These are phyloP conservation scores for Alternaria arbusti DNA, from an alignment of 2,329 filamentous ascomycete genomes.

Conservation along the genomic window DNA sequence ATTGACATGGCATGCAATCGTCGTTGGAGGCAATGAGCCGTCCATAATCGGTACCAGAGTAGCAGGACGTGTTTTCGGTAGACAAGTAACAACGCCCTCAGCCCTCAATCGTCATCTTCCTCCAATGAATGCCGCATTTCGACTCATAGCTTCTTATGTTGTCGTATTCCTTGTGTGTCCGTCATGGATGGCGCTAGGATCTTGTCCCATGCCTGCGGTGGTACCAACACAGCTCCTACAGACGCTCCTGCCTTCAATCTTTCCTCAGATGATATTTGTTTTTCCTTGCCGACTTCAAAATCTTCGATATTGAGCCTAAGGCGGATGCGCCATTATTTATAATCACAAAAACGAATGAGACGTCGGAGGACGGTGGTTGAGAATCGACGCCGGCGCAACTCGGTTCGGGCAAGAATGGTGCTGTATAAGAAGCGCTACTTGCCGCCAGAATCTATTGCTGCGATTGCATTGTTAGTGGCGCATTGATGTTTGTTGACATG, in stretches of 20 bases:
- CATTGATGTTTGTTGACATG: not conserved
- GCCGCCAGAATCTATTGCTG: not conserved
- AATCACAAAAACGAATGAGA: constrained; percentile 48
- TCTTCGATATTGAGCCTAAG: constrained; percentile 48
- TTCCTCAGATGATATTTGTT: constrained; percentile 47
- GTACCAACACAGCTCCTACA: constrained; percentile 58
- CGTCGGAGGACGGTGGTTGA: not conserved
- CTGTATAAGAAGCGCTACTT: not conserved
- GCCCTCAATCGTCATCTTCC: constrained; percentile 26
- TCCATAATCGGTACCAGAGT: constrained; percentile 23
- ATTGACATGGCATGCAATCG: not conserved
- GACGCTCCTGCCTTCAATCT: constrained; percentile 44
- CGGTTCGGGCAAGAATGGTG: not conserved
- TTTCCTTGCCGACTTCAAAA: constrained; percentile 45
- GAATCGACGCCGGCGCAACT: not conserved
- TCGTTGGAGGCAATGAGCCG: not conserved
- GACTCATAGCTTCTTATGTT: constrained; percentile 27
- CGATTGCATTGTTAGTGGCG: not conserved
- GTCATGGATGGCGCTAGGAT: constrained; percentile 56
- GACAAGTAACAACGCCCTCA: constrained; percentile 26
- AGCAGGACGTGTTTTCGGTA: constrained; percentile 29
- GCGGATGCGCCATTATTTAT: constrained; percentile 53
- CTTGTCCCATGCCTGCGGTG: constrained; percentile 55
- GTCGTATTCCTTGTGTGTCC: constrained; percentile 37
- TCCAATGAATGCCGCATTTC: constrained; percentile 29